These are phyloP conservation scores for Cercospora sojina DNA, from an alignment of 2,329 filamentous ascomycete species.

Conservation along the genomic window DNA sequence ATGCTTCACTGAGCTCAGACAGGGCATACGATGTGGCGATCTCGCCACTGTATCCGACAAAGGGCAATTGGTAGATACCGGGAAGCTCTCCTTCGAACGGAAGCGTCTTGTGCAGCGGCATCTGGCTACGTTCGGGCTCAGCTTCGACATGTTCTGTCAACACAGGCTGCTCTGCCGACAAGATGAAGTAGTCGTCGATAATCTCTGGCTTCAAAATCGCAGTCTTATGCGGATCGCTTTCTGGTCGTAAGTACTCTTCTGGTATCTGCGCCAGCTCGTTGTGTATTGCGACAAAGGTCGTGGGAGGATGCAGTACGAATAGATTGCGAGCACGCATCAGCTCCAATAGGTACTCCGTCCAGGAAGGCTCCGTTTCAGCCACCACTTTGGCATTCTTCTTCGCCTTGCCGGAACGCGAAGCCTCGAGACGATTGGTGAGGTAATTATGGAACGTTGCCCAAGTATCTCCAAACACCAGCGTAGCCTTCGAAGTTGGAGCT, in stretches of 20 bases:
- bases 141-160: conserved; percentile 43
- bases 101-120: conserved; percentile 47
- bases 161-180: conserved; percentile 29
- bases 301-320: conserved; percentile 72
- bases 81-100: conserved; percentile 51
- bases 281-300: conserved; percentile 69
- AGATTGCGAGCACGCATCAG: conserved; percentile 76
- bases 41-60: conserved; percentile 65
- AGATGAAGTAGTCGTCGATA: conserved; percentile 38
- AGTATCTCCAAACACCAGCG: conserved; percentile 77
- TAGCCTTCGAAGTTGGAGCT: conserved; percentile 76
- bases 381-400: conserved; percentile 53
- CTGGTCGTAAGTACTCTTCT: conserved; percentile 57
- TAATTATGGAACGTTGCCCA: conserved; percentile 87
- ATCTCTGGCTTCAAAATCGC: neutral
- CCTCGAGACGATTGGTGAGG: conserved; percentile 58
- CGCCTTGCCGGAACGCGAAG: conserved; percentile 29
- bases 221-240: conserved; percentile 6
- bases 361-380: conserved; percentile 68
- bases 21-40: conserved; percentile 43
- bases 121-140: conserved; percentile 45
- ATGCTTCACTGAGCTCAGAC: conserved; percentile 51
- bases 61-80: conserved; percentile 52
- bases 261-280: conserved; percentile 70
- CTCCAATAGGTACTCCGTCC: conserved; percentile 75